Conservation (phyloP, 148 eudicot species). For the Rhododendron williamsianum region DNA sequence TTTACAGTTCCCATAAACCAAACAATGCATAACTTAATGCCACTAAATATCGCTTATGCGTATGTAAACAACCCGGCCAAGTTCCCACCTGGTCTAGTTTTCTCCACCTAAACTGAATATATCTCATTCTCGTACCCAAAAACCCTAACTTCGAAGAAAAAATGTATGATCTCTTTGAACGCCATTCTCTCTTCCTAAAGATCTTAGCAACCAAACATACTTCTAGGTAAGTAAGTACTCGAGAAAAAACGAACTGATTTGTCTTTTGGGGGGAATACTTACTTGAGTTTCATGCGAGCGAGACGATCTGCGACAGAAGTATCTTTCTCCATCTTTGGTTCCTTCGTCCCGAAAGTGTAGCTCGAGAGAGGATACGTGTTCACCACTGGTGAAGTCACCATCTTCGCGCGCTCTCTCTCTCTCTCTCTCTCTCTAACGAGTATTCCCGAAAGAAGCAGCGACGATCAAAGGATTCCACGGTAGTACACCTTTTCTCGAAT, state of each 20-base stretch:
- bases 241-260: neutral
- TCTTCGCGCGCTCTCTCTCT: constrained; percentile 3
- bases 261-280: neutral
- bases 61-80: neutral
- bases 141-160: neutral
- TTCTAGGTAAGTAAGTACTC: neutral
- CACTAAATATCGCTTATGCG: neutral
- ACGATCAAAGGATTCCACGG: neutral
- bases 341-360: constrained; percentile 84
- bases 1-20: neutral
- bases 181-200: neutral
- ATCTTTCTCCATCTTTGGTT: constrained; percentile 84
- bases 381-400: constrained; percentile 54
- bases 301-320: constrained; percentile 90
- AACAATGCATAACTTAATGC: neutral
- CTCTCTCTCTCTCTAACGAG: neutral
- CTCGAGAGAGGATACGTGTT: constrained; percentile 69
- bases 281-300: constrained; percentile 94
- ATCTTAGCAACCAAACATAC: neutral
- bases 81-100: neutral
- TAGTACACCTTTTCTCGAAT: neutral
- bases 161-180: neutral
- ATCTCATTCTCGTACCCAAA: neutral
- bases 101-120: neutral
- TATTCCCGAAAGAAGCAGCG: neutral